Conservation (phyloP, 108 stramenopile species). For the Stephanodiscus minutulus region DNA sequence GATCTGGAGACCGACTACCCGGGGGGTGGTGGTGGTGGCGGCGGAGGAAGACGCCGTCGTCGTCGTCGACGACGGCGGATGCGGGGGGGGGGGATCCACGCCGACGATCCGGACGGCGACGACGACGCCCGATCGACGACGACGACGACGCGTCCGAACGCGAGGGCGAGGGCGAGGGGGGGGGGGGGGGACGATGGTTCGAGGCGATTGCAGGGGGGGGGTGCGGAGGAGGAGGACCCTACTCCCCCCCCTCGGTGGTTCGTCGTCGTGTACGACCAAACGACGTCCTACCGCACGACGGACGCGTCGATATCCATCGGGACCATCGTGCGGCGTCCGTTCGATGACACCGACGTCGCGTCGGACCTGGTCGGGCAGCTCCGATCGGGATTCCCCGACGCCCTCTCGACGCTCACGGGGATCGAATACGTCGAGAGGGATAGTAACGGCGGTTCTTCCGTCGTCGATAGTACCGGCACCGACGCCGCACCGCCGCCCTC, state of each 20-base stretch:
- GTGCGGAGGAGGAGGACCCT: slow-evolving; percentile 1
- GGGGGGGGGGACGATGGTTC: neutral
- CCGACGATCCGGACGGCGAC: neutral
- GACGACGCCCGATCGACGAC: neutral
- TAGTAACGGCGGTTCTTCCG: no score
- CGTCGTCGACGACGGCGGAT: neutral
- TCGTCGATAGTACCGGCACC: no score
- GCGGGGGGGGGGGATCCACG: neutral
- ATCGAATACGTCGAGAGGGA: slow-evolving; percentile 28
- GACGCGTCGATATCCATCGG: slow-evolving; percentile 26
- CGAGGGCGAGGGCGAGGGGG: no score
- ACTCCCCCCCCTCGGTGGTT: slow-evolving; percentile 14
- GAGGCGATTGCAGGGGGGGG: slow-evolving; percentile 1
- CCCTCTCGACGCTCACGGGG: slow-evolving; percentile 24
- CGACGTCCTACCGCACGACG: slow-evolving; percentile 33
- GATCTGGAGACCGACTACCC: slow-evolving; percentile 18
- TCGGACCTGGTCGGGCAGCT: slow-evolving; percentile 32
- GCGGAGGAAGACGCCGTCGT: no score
- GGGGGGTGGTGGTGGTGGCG: no score
- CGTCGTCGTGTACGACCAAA: slow-evolving; percentile 34
- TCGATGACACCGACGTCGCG: slow-evolving; percentile 13
- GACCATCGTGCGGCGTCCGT: slow-evolving; percentile 36
- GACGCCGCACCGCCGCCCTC: neutral
- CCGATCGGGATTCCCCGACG: slow-evolving; percentile 13
- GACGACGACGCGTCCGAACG: neutral